phyloP scores from a whole-genome alignment of 2,329 filamentous ascomycete genomes.

The Sporothrix sp. region DNA sequence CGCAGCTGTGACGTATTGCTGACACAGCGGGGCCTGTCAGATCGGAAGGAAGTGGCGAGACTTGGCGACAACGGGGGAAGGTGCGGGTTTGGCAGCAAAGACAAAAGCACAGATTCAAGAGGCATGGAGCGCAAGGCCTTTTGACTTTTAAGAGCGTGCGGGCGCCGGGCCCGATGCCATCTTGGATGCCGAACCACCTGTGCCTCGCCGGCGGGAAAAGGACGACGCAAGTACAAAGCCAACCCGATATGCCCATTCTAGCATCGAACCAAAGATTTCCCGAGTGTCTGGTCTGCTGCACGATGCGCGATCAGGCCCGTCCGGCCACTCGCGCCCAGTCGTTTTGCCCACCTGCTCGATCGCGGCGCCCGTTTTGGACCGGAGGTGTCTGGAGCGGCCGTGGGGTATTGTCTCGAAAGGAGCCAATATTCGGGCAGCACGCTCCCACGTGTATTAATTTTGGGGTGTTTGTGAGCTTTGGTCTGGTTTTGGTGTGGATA shows the following conservation, averaged over 20 bases:
- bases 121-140: background rate
- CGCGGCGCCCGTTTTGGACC: background rate
- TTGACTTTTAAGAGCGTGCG: no score
- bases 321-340: slow-evolving; percentile 14
- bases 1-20: slow-evolving; percentile 7
- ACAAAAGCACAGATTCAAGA: background rate
- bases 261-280: background rate
- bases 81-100: background rate
- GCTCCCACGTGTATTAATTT: slow-evolving; percentile 15
- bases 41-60: background rate
- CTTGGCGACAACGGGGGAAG: background rate
- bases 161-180: background rate
- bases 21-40: background rate
- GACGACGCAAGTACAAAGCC: no score
- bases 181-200: background rate
- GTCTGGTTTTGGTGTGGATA: no score
- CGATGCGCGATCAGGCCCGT: background rate
- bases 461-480: no score
- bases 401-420: background rate
- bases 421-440: slow-evolving; percentile 14
- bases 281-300: background rate
- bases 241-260: background rate
- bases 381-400: no score
- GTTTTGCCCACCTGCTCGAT: slow-evolving; percentile 18
- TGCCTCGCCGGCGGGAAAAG: no score